phyloP scores from a whole-genome alignment of 495 filamentous ascomycete species.

The Aspergillus baeticus region DNA sequence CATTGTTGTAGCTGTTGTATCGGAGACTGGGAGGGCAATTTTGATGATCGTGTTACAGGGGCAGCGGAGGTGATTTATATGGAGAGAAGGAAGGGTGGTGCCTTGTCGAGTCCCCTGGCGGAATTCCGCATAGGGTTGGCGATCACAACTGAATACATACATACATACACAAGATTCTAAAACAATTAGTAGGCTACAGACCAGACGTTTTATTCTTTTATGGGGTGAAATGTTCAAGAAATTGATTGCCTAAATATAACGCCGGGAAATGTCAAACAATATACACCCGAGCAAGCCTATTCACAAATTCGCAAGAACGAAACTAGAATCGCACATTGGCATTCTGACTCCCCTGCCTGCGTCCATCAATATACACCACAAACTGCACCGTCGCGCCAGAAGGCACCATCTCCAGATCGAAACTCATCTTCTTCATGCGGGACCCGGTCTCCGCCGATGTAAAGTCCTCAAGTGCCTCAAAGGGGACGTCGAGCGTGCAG shows the following conservation, averaged over 20 bases:
- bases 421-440: conserved; percentile 3
- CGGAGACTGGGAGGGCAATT: not conserved
- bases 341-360: conserved; percentile 5
- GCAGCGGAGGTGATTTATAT: not conserved
- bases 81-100: not conserved
- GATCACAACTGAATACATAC: too few species aligned
- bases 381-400: conserved; percentile 1
- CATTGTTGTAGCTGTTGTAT: conserved; percentile 37
- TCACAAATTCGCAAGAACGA: too few species aligned
- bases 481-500: not conserved
- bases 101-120: conserved; percentile 2
- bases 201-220: too few species aligned
- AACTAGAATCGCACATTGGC: not conserved
- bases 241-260: too few species aligned
- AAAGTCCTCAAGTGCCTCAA: conserved; percentile 1
- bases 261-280: too few species aligned
- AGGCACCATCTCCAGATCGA: conserved; percentile 8
- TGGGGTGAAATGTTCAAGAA: too few species aligned
- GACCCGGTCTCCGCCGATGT: not conserved
- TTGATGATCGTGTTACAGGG: not conserved
- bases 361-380: not conserved
- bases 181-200: too few species aligned
- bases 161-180: too few species aligned
- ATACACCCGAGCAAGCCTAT: too few species aligned
- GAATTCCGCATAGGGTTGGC: not conserved